Evolutionary conservation across 83 land plant species (phyloP).

Genomic region (Larix sibirica): DNA sequence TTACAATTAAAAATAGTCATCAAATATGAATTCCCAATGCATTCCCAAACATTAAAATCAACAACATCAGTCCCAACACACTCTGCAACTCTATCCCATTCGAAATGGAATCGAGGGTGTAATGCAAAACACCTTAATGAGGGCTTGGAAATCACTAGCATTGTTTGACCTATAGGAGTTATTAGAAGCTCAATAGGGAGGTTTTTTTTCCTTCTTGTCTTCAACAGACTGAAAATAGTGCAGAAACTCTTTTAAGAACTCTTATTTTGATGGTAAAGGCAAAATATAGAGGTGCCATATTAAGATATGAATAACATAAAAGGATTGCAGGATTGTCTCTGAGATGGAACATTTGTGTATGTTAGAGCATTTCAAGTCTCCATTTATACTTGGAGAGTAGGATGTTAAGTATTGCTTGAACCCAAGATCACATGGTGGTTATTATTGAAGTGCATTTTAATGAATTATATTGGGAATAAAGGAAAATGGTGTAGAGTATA

Average conservation of each 20-base stretch:
- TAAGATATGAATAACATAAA: conserved; percentile 45
- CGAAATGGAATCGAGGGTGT: too few relatives aligned
- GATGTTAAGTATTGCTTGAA: conserved; percentile 85
- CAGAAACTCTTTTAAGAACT: neutral
- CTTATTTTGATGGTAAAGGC: conserved; percentile 28
- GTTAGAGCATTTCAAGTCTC: conserved; percentile 79
- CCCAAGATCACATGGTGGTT: conserved; percentile 95
- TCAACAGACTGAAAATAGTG: neutral
- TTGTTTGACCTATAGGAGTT: too few relatives aligned
- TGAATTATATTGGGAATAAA: conserved; percentile 72
- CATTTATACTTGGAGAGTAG: conserved; percentile 96
- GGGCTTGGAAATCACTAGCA: too few relatives aligned
- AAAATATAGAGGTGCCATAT: conserved; percentile 71
- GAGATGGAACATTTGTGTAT: conserved; percentile 65
- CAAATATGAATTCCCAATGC: too few relatives aligned
- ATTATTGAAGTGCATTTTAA: conserved; percentile 81
- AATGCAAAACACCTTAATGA: too few relatives aligned
- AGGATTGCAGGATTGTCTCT: conserved; percentile 56
- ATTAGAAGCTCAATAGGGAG: neutral
- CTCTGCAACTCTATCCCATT: too few relatives aligned
- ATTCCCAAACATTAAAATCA: too few relatives aligned
- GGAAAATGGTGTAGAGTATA: conserved; percentile 78
- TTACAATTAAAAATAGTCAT: too few relatives aligned
- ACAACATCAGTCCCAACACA: too few relatives aligned
- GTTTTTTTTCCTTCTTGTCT: neutral